A percentile compares a stretch with the other conserved stretches of the same genome.
Evolutionary conservation across 1,139 yeast genomes (phyloP).

Genomic region (Blastobotrys capitulatus): DNA sequence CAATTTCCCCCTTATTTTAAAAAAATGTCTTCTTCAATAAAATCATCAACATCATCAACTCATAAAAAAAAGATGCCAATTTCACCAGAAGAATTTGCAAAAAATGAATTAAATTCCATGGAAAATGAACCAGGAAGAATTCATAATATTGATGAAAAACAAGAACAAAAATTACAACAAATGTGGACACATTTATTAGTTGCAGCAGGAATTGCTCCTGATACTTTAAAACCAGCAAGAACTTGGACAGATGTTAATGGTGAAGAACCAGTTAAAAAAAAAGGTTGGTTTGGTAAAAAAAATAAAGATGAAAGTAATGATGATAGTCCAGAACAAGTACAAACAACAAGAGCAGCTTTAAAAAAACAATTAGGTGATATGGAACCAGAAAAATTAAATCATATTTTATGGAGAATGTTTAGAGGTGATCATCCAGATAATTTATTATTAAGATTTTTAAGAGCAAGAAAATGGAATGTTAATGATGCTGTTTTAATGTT

Average conservation of each 20-base stretch:
- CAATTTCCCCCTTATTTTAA: no score
- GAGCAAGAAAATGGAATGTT: slow-evolving; percentile 72
- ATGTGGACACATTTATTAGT: slow-evolving; percentile 65
- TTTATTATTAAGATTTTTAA: slow-evolving; percentile 54
- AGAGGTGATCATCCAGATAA: slow-evolving; percentile 72
- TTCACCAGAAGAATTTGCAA: slow-evolving; percentile 6
- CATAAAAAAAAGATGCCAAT: slow-evolving; percentile 6
- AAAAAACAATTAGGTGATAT: slow-evolving; percentile 22
- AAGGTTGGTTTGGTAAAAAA: slow-evolving; percentile 26
- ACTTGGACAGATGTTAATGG: slow-evolving; percentile 7
- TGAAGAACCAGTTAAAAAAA: slow-evolving; percentile 24
- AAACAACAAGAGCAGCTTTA: slow-evolving; percentile 20
- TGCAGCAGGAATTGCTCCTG: slow-evolving; percentile 54
- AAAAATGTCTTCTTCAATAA: background rate
- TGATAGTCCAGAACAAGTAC: slow-evolving; percentile 17
- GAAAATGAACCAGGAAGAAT: slow-evolving; percentile 45
- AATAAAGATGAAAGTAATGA: slow-evolving; percentile 18
- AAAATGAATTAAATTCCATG: slow-evolving; percentile 1
- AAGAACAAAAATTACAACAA: slow-evolving; percentile 66
- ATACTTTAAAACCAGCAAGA: slow-evolving; percentile 12
- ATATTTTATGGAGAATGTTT: slow-evolving; percentile 50
- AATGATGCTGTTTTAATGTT: slow-evolving; percentile 61
- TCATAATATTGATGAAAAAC: slow-evolving; percentile 52
- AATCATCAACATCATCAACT: background rate
- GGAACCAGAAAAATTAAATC: slow-evolving; percentile 41